Conservation (phyloP, 2,329 filamentous ascomycete species). For the Sarocladium strictum region DNA sequence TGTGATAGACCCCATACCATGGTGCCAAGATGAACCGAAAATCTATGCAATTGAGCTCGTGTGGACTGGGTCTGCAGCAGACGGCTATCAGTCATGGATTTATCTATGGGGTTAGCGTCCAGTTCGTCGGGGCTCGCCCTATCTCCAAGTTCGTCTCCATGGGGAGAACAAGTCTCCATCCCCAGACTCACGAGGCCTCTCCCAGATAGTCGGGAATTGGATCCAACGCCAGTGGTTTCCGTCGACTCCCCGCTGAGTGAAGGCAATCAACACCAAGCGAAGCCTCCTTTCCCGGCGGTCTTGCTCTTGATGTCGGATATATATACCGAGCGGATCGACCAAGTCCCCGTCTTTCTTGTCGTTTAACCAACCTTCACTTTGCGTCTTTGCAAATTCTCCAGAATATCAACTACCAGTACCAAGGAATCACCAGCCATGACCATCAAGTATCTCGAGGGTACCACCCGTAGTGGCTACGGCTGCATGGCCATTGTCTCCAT, state of each 20-base stretch:
- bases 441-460: not conserved
- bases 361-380: not conserved
- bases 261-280: too few species aligned
- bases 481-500: not conserved
- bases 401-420: too few species aligned
- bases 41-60: not conserved
- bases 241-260: not conserved
- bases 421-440: not conserved
- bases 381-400: too few species aligned
- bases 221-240: not conserved
- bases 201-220: not conserved
- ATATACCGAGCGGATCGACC: not conserved
- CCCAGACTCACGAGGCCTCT: not conserved
- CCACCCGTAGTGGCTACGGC: not conserved
- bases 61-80: not conserved
- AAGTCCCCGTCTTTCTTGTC: not conserved
- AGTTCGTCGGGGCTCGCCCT: not conserved
- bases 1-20: too few species aligned
- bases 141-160: not conserved
- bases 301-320: not conserved
- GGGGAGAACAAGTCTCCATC: not conserved
- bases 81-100: not conserved
- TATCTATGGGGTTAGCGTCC: not conserved
- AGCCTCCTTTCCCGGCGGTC: too few species aligned
- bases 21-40: too few species aligned